Base-by-base conservation (phyloP, 2,329 filamentous ascomycete species). In the Cordyceps sp. region DNA sequence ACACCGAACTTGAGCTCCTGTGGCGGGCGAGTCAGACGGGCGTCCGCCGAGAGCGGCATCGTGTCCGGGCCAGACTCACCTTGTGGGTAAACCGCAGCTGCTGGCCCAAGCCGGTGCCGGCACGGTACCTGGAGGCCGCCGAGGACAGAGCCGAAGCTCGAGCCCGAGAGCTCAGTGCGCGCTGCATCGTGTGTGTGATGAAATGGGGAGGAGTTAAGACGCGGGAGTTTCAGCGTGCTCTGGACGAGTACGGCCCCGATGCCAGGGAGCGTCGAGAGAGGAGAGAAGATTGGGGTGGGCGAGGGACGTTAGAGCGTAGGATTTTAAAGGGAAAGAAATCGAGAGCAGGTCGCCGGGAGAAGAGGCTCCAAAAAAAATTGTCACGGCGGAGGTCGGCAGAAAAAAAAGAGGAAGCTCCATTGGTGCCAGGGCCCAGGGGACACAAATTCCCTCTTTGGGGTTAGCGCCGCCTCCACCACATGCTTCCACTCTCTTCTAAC, bases 1-100 rank as follows among this genome's bases (percentile, higher is more conserved):
- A 96, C 88, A 52, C 90, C 90, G 45, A 98, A 98, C 67, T 93
- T 96, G 56, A 98, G 73, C 58, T 98, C 90, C 85, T 94, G 43
- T 23, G 29, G 10, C 3, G 28, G 43, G 26, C 8, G 13, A 60
- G n/a, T 52, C 30, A 39, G 23, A 8, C 16, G 26, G 3, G 3
- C 13, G 6, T 20, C 12, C 10, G 12, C 5, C 3, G 8, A 17
- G 27, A 7, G 25, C 26, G 18, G 17, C 4, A 16, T 28, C 24
- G 14, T 16, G n/a, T n/a, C n/a, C n/a, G n/a, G 40, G 50, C 13
- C 17, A 8, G 15, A 16, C 10, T 39, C 69, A 93, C 85, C 83
- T 96, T 96, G 73, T 96, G 88, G 45, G 88, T 84, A 58, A 93
- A 98, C 56, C 90, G 75, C 59, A 93, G 74, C 66, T 96, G 88